phyloP scores from a whole-genome alignment of 345 rosid species.

The Salix brachista region DNA sequence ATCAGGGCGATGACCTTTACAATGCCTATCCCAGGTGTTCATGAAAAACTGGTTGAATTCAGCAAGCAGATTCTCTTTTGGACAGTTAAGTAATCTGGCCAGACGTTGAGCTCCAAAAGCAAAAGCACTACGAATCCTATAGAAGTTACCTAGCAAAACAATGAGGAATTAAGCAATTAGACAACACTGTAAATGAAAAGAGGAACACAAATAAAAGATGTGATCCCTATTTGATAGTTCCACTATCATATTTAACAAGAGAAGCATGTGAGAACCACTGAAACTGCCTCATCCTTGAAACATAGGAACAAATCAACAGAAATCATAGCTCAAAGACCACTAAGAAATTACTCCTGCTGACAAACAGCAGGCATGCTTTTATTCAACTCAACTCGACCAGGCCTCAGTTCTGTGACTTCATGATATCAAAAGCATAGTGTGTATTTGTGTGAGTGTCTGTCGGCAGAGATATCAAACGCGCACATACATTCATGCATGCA shows the following conservation, averaged over 20 bases:
- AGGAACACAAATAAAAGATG: not conserved
- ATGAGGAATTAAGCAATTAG: not conserved
- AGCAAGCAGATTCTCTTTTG: conserved; percentile 14
- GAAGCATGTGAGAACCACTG: not conserved
- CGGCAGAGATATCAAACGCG: not conserved
- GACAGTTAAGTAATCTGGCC: conserved; percentile 24
- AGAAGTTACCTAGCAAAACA: conserved; percentile 10
- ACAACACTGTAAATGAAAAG: not conserved
- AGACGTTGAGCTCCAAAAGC: conserved; percentile 5
- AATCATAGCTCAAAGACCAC: not conserved
- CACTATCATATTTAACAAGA: not conserved
- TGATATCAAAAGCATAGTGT: not conserved
- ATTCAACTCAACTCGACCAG: not conserved
- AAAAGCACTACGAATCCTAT: conserved; percentile 10
- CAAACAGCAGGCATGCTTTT: not conserved
- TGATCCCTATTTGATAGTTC: not conserved
- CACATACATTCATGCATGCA: not conserved
- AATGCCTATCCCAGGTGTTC: conserved; percentile 24
- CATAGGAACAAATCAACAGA: not conserved
- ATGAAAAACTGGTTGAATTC: conserved; percentile 28
- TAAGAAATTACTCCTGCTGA: not conserved
- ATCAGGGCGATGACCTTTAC: conserved; percentile 22
- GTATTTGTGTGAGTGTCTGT: not conserved
- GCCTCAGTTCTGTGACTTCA: not conserved
- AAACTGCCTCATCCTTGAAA: not conserved